These are phyloP conservation scores for Artemisia annua DNA, from an alignment of 129 eudicot genomes.

Conservation along the genomic window DNA sequence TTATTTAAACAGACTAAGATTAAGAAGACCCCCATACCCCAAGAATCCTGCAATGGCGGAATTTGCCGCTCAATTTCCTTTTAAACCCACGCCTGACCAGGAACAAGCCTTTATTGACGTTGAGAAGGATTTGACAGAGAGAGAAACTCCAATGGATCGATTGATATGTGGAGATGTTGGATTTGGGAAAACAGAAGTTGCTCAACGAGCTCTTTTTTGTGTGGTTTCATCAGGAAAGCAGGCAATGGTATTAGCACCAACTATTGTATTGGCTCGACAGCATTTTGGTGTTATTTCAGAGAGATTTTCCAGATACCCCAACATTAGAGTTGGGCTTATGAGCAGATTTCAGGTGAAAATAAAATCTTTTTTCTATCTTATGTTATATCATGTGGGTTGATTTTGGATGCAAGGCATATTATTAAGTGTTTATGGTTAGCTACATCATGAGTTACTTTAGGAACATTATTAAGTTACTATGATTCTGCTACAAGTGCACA, in stretches of 20 bases:
- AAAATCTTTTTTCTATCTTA: conserved; percentile 2
- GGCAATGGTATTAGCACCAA: conserved; percentile 95
- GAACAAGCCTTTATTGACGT: conserved; percentile 88
- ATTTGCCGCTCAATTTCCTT: conserved; percentile 79
- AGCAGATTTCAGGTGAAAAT: conserved; percentile 93
- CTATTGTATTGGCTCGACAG: conserved; percentile 91
- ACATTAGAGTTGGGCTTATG: conserved; percentile 80
- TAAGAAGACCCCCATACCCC: conserved; percentile 77
- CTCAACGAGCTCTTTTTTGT: conserved; percentile 82
- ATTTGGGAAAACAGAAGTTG: conserved; percentile 98
- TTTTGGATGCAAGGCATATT: conserved; percentile 2
- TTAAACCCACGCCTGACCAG: conserved; percentile 87
- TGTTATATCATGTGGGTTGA: background rate
- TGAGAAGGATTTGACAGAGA: conserved; percentile 88
- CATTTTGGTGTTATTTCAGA: conserved; percentile 86
- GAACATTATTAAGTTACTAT: background rate
- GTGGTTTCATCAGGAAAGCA: conserved; percentile 94
- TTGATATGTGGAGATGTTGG: conserved; percentile 98
- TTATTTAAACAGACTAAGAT: conserved; percentile 81
- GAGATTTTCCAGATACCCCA: conserved; percentile 72
- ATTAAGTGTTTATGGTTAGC: background rate
- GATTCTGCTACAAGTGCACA: background rate
- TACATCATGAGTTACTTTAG: conserved; percentile 9
- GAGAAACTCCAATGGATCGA: conserved; percentile 94
- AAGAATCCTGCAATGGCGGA: conserved; percentile 66